Conservation (phyloP, 192 early-diverging fungal species). For the Phycomyces nitens region DNA sequence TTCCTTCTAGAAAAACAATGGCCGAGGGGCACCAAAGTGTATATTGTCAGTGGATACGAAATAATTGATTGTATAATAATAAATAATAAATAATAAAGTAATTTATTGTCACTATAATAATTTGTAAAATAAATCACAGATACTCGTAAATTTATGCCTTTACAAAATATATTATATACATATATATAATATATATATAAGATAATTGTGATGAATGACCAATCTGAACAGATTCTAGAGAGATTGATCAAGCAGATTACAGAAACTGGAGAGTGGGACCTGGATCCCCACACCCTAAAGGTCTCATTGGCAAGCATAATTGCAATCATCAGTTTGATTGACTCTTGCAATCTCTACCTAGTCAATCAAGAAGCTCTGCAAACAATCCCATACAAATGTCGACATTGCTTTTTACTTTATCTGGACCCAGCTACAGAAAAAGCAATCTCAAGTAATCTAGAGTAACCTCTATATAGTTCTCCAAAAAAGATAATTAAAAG, state of each 20-base stretch:
- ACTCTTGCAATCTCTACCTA: too few species aligned
- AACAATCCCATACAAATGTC: slow-evolving; percentile 40
- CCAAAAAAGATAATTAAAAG: neutral
- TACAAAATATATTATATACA: too few species aligned
- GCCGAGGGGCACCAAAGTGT: too few species aligned
- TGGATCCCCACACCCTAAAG: slow-evolving; percentile 28
- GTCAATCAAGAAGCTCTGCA: slow-evolving; percentile 45
- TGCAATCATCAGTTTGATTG: neutral
- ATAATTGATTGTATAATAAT: too few species aligned
- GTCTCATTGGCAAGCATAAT: neutral
- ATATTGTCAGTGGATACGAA: too few species aligned
- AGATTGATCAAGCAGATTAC: slow-evolving; percentile 23
- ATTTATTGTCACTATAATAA: too few species aligned
- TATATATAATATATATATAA: too few species aligned
- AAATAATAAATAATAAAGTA: too few species aligned
- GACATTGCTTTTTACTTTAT: slow-evolving; percentile 37
- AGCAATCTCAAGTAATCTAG: slow-evolving; percentile 55
- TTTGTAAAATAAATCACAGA: too few species aligned
- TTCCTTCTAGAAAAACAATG: too few species aligned
- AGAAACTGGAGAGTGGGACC: slow-evolving; percentile 29
- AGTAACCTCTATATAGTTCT: too few species aligned
- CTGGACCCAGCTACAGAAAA: slow-evolving; percentile 42
- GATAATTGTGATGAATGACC: slow-evolving; percentile 22
- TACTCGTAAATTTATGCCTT: too few species aligned
- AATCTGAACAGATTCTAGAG: slow-evolving; percentile 32